Conservation (phyloP, 139 green algal species). For the Edaphochlamys debaryana region DNA sequence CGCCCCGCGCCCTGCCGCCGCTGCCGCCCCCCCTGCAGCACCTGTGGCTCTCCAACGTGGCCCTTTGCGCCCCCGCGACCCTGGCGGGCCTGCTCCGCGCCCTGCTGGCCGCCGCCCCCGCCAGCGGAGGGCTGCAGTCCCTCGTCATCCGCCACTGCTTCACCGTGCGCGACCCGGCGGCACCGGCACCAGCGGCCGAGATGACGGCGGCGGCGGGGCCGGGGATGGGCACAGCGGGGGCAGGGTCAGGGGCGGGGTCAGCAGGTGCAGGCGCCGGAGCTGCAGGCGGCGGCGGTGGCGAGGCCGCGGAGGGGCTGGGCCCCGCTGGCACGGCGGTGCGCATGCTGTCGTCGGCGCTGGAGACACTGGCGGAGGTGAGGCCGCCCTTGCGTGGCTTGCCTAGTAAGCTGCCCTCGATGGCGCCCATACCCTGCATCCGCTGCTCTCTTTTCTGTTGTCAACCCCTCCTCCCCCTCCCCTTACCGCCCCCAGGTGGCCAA, state of each 20-base stretch:
- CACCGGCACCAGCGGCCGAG: neutral
- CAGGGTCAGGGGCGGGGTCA: neutral
- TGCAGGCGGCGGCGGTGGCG: neutral
- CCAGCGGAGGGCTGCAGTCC: constrained; percentile 18
- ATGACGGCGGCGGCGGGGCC: neutral
- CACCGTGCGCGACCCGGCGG: neutral
- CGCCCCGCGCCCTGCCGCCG: neutral
- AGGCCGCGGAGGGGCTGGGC: no score
- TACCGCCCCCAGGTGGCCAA: no score
- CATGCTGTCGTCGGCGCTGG: neutral
- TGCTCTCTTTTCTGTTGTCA: no score
- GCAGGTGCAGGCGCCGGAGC: neutral
- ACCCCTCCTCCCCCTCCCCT: no score
- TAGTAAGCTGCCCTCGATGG: no score
- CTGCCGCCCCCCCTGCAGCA: constrained; percentile 32
- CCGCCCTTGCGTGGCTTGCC: no score
- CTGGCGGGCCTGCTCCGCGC: neutral
- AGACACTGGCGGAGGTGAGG: neutral
- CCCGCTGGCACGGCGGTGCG: neutral
- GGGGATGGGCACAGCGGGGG: neutral
- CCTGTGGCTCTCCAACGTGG: constrained; percentile 36
- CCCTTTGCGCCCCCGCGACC: neutral
- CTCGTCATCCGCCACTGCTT: constrained; percentile 26
- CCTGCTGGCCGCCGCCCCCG: neutral
- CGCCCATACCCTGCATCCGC: no score